These are phyloP conservation scores for Terana coerulea DNA, from an alignment of 768 basidiomycete genomes.

Conservation along the genomic window DNA sequence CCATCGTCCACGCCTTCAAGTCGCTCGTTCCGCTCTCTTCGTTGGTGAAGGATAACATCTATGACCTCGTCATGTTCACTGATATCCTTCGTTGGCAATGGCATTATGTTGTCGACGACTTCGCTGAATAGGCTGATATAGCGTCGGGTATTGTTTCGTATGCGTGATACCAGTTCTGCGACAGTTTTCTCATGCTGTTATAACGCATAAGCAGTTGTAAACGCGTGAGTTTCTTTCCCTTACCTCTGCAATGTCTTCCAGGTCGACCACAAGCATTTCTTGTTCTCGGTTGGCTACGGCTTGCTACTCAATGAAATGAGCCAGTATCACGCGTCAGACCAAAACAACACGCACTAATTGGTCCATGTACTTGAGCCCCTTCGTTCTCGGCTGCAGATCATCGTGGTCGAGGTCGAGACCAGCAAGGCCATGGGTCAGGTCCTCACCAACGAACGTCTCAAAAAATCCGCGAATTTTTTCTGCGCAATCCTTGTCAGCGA, in stretches of 20 bases:
- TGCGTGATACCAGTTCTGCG: constrained; percentile 73
- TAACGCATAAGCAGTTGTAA: constrained; percentile 10
- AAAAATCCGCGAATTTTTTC: constrained; percentile 71
- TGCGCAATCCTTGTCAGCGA: constrained; percentile 23
- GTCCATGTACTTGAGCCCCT: constrained; percentile 71
- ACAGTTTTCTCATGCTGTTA: constrained; percentile 64
- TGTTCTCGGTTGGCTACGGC: constrained; percentile 90
- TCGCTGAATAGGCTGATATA: constrained; percentile 88
- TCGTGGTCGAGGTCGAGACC: constrained; percentile 68
- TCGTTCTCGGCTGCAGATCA: constrained; percentile 35
- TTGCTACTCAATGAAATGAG: constrained; percentile 52
- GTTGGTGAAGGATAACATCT: constrained; percentile 93
- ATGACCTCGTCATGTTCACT: constrained; percentile 91
- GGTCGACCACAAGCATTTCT: constrained; percentile 81
- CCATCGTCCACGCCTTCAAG: constrained; percentile 67
- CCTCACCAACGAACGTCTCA: constrained; percentile 65
- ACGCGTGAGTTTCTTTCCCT: constrained; percentile 19
- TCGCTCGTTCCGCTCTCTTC: constrained; percentile 83
- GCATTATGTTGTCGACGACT: constrained; percentile 88
- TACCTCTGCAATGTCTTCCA: constrained; percentile 83
- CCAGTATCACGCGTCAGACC: background rate
- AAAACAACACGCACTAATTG: constrained; percentile 59
- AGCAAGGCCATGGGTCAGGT: constrained; percentile 62
- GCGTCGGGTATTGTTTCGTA: constrained; percentile 82
- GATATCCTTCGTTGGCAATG: constrained; percentile 84